Evolutionary conservation across 2,329 filamentous ascomycete genomes (phyloP), one percentile per base, ranked within the genome.

Genomic region (Scolecobasidium constrictum): DNA sequence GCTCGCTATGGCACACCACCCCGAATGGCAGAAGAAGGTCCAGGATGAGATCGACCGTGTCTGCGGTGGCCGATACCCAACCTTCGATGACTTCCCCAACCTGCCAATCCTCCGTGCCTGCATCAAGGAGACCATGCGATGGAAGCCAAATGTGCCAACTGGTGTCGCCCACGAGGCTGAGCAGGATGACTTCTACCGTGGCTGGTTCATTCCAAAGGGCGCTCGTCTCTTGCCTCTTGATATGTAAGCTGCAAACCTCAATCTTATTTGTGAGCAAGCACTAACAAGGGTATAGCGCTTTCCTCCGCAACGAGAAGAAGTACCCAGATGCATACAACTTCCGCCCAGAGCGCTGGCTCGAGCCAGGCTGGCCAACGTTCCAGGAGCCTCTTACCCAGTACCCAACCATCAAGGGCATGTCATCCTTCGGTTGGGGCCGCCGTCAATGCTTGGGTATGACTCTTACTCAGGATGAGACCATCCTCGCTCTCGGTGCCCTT

Each of bases 251-350:
- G 12, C 15, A 19, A 22, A 13, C 19, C n/a, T 13, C 5, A 21
- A 3, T 2, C 19, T 18, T 26, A 5, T 16, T 37, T 2, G 5
- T 4, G 19, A 5, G 3, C 31, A 42, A n/a, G 31, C n/a, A 5
- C 34, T 43, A 3, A 36, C n/a, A 4, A 4, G 5, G 5, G 19
- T 12, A 3, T 41, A 75, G 71, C 67, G 67, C 67, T 35, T 71
- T 79, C 54, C 72, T 75, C 54, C 72, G 75, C 35, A 74, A 80
- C 47, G 66, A 70, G 2, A 60, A 59, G 26, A 72, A 68, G 43
- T 83, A 82, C 52, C 76, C 76, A 2, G 72, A 81, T 51, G 72
- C 75, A n/a, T 75, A 82, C 38, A 68, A 60, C 49, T 82, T 70
- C 60, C 71, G 66, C 20, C 77, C 78, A 0, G 76, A 79, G 50